Percentiles rank a stretch among this genome's conserved stretches.
These are phyloP conservation scores for Dactylellina leptospora DNA, from an alignment of 2,329 filamentous ascomycete species.

Conservation along the genomic window DNA sequence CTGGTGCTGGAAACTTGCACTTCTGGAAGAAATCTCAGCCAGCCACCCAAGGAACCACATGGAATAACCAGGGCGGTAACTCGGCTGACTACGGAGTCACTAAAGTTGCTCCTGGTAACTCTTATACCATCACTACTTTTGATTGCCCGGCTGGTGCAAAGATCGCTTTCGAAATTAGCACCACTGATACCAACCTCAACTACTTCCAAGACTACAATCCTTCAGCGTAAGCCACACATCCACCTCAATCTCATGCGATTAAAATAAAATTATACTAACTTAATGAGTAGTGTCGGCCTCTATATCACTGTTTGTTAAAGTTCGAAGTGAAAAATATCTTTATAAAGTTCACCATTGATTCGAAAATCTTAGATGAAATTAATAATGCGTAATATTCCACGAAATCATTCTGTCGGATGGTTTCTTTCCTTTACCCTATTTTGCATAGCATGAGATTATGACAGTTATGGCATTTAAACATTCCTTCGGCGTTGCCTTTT, in stretches of 20 bases:
- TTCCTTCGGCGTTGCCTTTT: slow-evolving; percentile 42
- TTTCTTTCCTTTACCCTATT: slow-evolving; percentile 4
- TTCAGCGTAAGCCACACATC: slow-evolving; percentile 24
- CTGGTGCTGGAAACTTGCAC: slow-evolving; percentile 66
- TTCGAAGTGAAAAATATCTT: neutral
- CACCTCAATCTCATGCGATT: neutral
- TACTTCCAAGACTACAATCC: slow-evolving; percentile 74
- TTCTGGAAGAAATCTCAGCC: slow-evolving; percentile 65
- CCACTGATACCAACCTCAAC: slow-evolving; percentile 65
- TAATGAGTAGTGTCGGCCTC: slow-evolving; percentile 28
- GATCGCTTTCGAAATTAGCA: slow-evolving; percentile 66
- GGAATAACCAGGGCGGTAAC: slow-evolving; percentile 65
- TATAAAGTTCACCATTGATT: neutral
- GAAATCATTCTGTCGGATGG: slow-evolving; percentile 5
- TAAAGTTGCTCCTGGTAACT: slow-evolving; percentile 66
- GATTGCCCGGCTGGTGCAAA: slow-evolving; percentile 66
- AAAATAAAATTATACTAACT: slow-evolving; percentile 1
- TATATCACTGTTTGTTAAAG: slow-evolving; percentile 43
- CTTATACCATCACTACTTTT: slow-evolving; percentile 66
- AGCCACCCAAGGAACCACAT: slow-evolving; percentile 66
- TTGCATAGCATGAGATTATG: slow-evolving; percentile 29
- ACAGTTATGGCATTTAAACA: slow-evolving; percentile 23
- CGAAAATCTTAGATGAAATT: slow-evolving; percentile 1
- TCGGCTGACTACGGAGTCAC: slow-evolving; percentile 62
- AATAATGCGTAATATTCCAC: neutral